These are phyloP conservation scores for Leptographium lundbergii DNA, from an alignment of 2,329 filamentous ascomycete genomes.

Conservation along the genomic window DNA sequence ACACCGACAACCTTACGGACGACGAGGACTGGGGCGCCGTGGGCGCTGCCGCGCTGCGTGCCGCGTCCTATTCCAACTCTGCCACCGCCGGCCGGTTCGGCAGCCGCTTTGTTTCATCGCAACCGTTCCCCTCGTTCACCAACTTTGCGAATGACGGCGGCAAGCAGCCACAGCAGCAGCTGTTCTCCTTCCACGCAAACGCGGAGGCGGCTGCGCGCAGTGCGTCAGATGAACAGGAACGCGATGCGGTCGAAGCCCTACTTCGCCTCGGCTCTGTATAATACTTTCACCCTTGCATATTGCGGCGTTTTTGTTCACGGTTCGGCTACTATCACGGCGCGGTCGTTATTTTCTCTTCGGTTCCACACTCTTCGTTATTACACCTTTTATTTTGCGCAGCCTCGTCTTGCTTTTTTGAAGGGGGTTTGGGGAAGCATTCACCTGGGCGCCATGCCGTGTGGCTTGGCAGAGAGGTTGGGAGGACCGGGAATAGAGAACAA, in stretches of 20 bases:
- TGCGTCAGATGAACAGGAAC: constrained; percentile 58
- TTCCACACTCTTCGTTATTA: not conserved
- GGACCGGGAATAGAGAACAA: not conserved
- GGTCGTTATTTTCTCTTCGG: constrained; percentile 1
- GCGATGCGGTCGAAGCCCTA: constrained; percentile 70
- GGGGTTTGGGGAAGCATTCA: not conserved
- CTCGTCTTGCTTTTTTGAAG: not conserved
- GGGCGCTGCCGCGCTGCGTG: constrained; percentile 71
- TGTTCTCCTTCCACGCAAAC: constrained; percentile 36
- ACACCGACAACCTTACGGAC: constrained; percentile 78
- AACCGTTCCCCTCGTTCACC: constrained; percentile 34
- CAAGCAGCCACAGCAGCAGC: constrained; percentile 27
- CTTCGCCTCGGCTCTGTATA: constrained; percentile 71
- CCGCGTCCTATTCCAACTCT: constrained; percentile 47
- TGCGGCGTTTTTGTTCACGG: constrained; percentile 31
- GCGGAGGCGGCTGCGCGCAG: constrained; percentile 35
- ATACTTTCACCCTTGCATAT: constrained; percentile 33
- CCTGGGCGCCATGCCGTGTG: not conserved
- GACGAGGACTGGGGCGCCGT: constrained; percentile 93
- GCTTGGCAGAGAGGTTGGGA: not conserved
- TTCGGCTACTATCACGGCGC: not conserved
- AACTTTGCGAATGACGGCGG: constrained; percentile 17
- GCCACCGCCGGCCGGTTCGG: constrained; percentile 36
- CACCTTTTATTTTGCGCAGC: not conserved
- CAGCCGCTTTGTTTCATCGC: constrained; percentile 31